phyloP scores from a whole-genome alignment of 257 asterid species.

The Penstemon newberryi region DNA sequence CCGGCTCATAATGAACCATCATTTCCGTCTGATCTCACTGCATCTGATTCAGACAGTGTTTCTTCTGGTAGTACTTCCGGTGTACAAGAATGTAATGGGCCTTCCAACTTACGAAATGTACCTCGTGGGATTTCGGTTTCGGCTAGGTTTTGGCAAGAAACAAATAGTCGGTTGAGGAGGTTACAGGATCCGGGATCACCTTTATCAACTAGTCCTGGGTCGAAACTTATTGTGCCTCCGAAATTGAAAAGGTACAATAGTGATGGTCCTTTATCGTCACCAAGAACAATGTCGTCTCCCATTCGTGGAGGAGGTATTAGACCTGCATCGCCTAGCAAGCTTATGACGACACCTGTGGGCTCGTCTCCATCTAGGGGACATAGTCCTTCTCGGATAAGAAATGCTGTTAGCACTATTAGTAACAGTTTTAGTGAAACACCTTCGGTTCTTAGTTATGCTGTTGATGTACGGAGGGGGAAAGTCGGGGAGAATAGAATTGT shows the following conservation, averaged over 20 bases:
- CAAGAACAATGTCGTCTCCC: constrained; percentile 62
- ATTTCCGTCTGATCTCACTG: constrained; percentile 59
- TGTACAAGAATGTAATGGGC: constrained; percentile 55
- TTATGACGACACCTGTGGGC: constrained; percentile 33
- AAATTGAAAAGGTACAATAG: constrained; percentile 58
- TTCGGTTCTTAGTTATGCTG: constrained; percentile 73
- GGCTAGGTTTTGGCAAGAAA: constrained; percentile 95
- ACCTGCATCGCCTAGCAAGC: constrained; percentile 56
- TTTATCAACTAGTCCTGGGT: constrained; percentile 57
- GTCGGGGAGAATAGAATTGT: constrained; percentile 60
- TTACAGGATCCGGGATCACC: constrained; percentile 90
- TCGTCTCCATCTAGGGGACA: constrained; percentile 54
- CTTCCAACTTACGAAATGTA: constrained; percentile 41
- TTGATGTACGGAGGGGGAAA: constrained; percentile 69
- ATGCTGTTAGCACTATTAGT: constrained; percentile 61
- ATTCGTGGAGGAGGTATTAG: constrained; percentile 55
- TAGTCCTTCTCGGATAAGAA: constrained; percentile 63
- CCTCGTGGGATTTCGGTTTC: constrained; percentile 70
- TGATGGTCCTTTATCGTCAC: constrained; percentile 57
- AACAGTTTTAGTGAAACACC: constrained; percentile 54
- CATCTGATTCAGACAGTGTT: constrained; percentile 90
- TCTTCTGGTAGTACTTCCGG: constrained; percentile 95
- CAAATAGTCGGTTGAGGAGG: constrained; percentile 85
- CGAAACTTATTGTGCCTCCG: constrained; percentile 56
- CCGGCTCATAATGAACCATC: constrained; percentile 45